Evolutionary conservation across 192 early-diverging fungal genomes (phyloP), one percentile per base, ranked within the genome.

Genomic region (Piromyces sp.): DNA sequence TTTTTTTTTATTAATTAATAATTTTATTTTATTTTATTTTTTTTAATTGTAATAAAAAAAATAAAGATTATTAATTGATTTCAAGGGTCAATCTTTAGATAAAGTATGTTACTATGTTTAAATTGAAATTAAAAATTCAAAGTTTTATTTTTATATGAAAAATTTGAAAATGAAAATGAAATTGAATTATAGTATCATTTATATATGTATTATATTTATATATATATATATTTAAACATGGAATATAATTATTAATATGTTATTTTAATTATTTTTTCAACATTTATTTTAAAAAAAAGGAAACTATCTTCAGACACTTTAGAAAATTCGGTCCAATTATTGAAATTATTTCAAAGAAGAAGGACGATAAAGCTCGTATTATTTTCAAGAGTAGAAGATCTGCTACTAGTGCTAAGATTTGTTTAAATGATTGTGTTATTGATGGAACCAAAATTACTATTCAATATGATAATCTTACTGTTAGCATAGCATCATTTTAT

Each of bases 351-450:
- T 9, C 14, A 22, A 51, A 51, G 22, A 51, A 51, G 42, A 51
- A 51, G 17, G 42, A 51, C 22, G 42, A 51, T 51, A 51, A 51
- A 51, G 42, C 42, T 22, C 42, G 42, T 22, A 51, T 51, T 51
- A 51, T 51, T 2, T 99, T 93, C 84, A 87, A 90, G 33, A 86
- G 88, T 78, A 89, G 94, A 83, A 92, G 95, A 13, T 87, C 92
- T 0, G 95, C 97, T n/a, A 94, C 96, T 2, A 93, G 93, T 81
- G 97, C 97, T 11, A 90, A 93, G 36, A 96, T 95, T 83, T 99
- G 97, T 86, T 86, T 96, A 38, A 94, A 99, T 82, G 95, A 95
- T n/a, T 83, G 92, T 80, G 83, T 88, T 5, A 85, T 98, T 78
- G 89, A 91, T 29, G 89, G 86, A 6, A 95, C 96, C 0, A 80